Evolutionary conservation across 768 basidiomycete species (phyloP).

Genomic region (Boletus insuetus): DNA sequence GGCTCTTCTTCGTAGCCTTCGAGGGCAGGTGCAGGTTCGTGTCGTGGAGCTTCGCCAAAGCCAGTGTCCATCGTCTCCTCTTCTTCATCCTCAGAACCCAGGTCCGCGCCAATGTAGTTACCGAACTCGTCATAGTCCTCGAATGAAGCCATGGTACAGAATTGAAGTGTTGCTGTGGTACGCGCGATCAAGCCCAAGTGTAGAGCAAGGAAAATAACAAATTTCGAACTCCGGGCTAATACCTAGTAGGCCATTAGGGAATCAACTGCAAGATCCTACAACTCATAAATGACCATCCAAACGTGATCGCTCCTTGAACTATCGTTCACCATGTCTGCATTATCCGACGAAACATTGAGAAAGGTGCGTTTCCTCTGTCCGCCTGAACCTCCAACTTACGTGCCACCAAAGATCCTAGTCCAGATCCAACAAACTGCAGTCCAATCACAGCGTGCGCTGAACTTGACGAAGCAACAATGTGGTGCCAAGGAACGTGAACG

Average conservation of each 20-base stretch:
- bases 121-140: constrained; percentile 93
- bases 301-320: background rate
- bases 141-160: constrained; percentile 48
- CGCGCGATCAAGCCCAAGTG: constrained; percentile 4
- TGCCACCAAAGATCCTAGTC: constrained; percentile 65
- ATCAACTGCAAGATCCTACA: background rate
- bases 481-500: constrained; percentile 84
- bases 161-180: background rate
- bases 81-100: constrained; percentile 75
- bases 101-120: constrained; percentile 95
- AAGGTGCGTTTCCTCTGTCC: constrained; percentile 47
- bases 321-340: constrained; percentile 42
- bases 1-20: constrained; percentile 83
- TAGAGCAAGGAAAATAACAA: constrained; percentile 26
- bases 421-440: constrained; percentile 93
- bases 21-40: constrained; percentile 51
- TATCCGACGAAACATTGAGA: constrained; percentile 79
- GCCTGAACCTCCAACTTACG: constrained; percentile 15
- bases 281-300: constrained; percentile 12
- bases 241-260: background rate
- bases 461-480: constrained; percentile 71
- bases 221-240: constrained; percentile 34
- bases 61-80: constrained; percentile 55
- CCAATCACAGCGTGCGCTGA: constrained; percentile 77
- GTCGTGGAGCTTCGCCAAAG: constrained; percentile 38